Base-by-base conservation (phyloP, 352 stramenopile genomes). In the Phytophthora cactorum region DNA sequence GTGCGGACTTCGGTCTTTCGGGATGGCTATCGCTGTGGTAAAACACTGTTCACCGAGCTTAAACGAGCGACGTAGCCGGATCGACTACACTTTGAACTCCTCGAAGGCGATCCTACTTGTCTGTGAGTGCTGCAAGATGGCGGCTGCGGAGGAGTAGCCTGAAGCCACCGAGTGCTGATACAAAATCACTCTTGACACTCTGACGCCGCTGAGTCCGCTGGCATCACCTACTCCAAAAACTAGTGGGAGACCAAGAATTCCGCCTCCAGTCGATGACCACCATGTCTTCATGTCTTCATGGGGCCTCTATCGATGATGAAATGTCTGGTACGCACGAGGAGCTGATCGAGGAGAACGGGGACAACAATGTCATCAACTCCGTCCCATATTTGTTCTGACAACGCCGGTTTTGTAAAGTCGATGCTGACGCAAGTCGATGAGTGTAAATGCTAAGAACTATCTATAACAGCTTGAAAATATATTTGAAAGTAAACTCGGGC, bases 221-320 rank as follows among this genome's bases (percentile, higher is more conserved):
- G 86, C 81, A 85, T 17, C 82, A 92, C 56, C 79, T 81, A 34
- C 85, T 93, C 63, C 85, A 93, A 54, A 86, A 90, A 52, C 64
- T 95, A 4, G 46, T 95, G 4, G 67, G 66, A 10, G 52, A 88
- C 39, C 72, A 93, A 51, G 85, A 92, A 53, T 95, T 95, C 43
- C 93, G 87, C 51, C 70, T 95, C n/a, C 84, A 66, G 72, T 93
- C n/a, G 87, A 95, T 32, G 83, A 75, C 8, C 87, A 95, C 75
- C 89, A 73, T 34, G 79, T 95, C 59, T 95, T 95, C 52, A 93
- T 22, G 22, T 22, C 22, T 22, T 22, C 22, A 22, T 22, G 22
- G 87, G 87, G 79, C 54, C 31, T 68, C 71, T 1, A 74, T 91
- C 15, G 66, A 82, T 56, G 93, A 95, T 53, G 87, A 95, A 49